A percentile compares a stretch with the other conserved stretches of the same genome.
Conservation (phyloP, 345 rosid species). For the Hibiscus syriacus region DNA sequence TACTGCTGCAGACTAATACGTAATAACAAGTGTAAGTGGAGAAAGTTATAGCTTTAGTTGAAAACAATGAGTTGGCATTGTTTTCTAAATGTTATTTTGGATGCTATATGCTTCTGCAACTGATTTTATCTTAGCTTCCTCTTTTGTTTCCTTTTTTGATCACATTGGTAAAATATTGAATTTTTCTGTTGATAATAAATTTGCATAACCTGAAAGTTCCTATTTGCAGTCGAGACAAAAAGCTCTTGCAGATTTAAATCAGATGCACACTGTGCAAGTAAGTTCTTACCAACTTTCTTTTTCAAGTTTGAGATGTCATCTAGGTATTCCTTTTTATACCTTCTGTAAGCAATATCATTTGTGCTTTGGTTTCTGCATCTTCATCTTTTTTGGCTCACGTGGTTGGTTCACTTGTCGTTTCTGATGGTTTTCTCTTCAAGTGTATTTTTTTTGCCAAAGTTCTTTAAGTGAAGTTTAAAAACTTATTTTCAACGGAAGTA, state of each 20-base stretch:
- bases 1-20: too few relatives aligned
- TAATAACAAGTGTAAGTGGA: background rate
- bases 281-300: constrained; percentile 12
- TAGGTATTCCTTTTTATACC: background rate
- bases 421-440: constrained; percentile 7
- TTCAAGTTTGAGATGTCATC: background rate
- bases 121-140: background rate
- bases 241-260: constrained; percentile 77
- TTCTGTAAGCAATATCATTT: background rate
- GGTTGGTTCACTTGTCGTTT: background rate
- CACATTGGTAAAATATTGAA: background rate
- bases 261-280: constrained; percentile 75
- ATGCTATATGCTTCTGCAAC: background rate
- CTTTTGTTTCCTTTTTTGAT: background rate
- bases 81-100: background rate
- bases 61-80: background rate
- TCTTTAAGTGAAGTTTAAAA: constrained; percentile 5
- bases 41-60: background rate
- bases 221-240: constrained; percentile 88
- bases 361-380: background rate
- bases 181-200: background rate
- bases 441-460: background rate
- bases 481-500: background rate
- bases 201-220: background rate
- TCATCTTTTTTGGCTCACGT: background rate